Percentiles rank a stretch among this genome's conserved stretches.
Evolutionary conservation across 345 rosid genomes (phyloP).

Genomic region (Citrus cavaleriei): DNA sequence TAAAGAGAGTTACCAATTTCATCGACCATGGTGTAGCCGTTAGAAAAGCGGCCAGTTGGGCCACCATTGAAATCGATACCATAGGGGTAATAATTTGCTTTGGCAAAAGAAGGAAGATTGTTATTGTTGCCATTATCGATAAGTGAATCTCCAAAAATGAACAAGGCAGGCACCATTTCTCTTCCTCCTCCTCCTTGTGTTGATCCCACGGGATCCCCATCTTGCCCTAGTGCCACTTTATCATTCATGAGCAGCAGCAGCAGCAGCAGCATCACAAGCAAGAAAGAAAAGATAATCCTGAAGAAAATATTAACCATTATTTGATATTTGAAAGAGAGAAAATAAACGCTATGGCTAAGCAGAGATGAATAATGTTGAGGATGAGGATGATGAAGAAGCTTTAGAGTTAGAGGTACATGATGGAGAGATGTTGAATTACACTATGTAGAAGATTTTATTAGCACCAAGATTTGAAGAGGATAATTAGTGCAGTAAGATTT

Average conservation of each 20-base stretch:
- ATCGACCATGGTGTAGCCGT: slow-evolving; percentile 94
- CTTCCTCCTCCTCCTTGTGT: slow-evolving; percentile 22
- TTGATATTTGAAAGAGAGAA: background rate
- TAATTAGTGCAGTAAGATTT: too few relatives aligned
- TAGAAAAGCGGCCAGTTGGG: slow-evolving; percentile 95
- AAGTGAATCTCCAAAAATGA: slow-evolving; percentile 86
- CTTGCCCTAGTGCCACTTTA: slow-evolving; percentile 13
- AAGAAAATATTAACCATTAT: background rate
- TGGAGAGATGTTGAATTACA: too few relatives aligned
- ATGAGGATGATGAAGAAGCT: too few relatives aligned
- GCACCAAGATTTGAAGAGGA: too few relatives aligned
- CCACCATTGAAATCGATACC: slow-evolving; percentile 95
- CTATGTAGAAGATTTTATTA: too few relatives aligned
- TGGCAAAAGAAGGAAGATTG: slow-evolving; percentile 75
- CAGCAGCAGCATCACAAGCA: background rate
- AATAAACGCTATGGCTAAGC: too few relatives aligned
- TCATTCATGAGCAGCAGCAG: background rate
- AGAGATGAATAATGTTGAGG: too few relatives aligned
- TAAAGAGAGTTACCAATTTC: slow-evolving; percentile 46
- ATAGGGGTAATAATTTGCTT: slow-evolving; percentile 95
- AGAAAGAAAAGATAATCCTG: background rate
- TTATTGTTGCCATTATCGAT: slow-evolving; percentile 95
- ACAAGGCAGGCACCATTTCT: slow-evolving; percentile 83
- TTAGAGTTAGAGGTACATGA: too few relatives aligned
- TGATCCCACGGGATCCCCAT: slow-evolving; percentile 4